Conservation (phyloP, 164 flowering plant species). For the Berberis vulgaris region DNA sequence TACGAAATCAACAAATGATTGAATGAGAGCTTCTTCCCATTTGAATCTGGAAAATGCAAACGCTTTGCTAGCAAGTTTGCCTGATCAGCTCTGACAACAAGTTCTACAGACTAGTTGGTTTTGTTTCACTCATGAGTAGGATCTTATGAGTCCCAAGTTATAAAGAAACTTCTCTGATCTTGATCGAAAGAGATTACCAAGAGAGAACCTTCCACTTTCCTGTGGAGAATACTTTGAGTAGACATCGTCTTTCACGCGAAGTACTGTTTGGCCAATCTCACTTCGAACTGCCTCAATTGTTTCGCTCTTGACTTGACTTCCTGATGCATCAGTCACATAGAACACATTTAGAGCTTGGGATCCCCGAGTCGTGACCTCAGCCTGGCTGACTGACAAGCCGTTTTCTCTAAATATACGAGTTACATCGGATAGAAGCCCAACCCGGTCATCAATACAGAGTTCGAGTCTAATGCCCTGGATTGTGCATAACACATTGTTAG, state of each 20-base stretch:
- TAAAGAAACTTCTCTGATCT: slow-evolving; percentile 4
- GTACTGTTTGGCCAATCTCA: slow-evolving; percentile 4
- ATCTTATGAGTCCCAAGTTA: slow-evolving; percentile 25
- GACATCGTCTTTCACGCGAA: neutral
- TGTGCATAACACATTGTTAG: neutral
- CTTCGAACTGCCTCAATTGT: slow-evolving; percentile 2
- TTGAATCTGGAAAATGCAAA: too few species aligned
- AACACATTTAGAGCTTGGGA: slow-evolving; percentile 2
- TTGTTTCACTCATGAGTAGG: slow-evolving; percentile 7
- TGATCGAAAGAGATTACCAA: neutral
- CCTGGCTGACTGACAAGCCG: neutral
- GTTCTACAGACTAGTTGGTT: too few species aligned
- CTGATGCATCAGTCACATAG: slow-evolving; percentile 4
- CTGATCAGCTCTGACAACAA: too few species aligned
- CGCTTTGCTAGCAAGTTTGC: too few species aligned
- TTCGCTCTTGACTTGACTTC: neutral
- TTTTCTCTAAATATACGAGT: slow-evolving; percentile 6
- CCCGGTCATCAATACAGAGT: slow-evolving; percentile 2
- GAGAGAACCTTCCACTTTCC: neutral
- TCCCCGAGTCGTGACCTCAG: slow-evolving; percentile 1
- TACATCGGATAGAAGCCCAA: slow-evolving; percentile 2
- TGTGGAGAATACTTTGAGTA: neutral
- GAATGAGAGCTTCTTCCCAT: too few species aligned
- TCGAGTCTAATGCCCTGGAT: slow-evolving; percentile 4
- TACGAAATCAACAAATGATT: too few species aligned